Evolutionary conservation across 768 basidiomycete genomes (phyloP), one percentile per base, ranked within the genome.

Genomic region (Dioszegia crocea): DNA sequence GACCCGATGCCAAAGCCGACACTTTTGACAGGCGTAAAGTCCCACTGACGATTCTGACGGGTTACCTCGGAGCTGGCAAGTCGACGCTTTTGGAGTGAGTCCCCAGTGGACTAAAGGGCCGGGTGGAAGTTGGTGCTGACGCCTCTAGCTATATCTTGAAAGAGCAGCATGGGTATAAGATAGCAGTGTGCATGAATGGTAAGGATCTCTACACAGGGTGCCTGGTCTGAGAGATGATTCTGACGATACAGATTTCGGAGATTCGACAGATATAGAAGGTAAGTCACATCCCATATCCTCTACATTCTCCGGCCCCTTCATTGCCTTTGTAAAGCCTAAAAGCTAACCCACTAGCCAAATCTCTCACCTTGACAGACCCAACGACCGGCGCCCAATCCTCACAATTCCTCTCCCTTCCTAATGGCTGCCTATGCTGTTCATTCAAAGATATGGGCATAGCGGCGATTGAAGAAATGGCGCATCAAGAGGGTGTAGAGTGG

Each of bases 151-250:
- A 92, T 30, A 93, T 98, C 67, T 79, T 98, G 61, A 94, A 89
- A 12, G 91, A 91, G 71, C 82, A 86, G 38, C 94, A 98, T 82
- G 93, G 94, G 2, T 91, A 92, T 72, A 84, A 88, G 36, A 96
- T 99, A 56, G 94, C 94, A 4, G 94, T 99, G 21, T 96, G 94
- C 63, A 92, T 96, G 90, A 96, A 94, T 71, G 91, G 93, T 70
- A 17, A 27, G 71, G 19, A 30, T 58, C 36, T 45, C 29, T 39
- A 30, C n/a, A n/a, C n/a, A n/a, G n/a, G n/a, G n/a, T n/a, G n/a
- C n/a, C n/a, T n/a, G n/a, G n/a, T n/a, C n/a, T n/a, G n/a, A n/a
- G n/a, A n/a, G n/a, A n/a, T n/a, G 19, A 17, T 30, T 30, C 43
- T 44, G 29, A 52, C 31, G 17, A 14, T 21, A 29, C 38, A 68